Percentiles rank a stretch among this genome's conserved stretches.
Conservation (phyloP, 345 rosid genomes). For the Carallia pectinifolia region DNA sequence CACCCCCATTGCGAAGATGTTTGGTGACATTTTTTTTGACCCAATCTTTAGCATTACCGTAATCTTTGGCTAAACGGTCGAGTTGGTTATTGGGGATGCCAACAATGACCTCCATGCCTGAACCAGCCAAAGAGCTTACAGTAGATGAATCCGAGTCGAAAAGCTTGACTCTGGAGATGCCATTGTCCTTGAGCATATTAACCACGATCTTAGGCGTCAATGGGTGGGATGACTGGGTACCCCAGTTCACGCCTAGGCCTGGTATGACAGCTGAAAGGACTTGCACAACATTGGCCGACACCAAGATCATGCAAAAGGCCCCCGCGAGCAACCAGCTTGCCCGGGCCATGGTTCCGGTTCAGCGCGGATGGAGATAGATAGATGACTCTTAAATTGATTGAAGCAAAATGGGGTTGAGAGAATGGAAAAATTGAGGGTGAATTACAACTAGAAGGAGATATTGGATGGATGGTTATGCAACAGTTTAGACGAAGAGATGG, state of each 20-base stretch:
- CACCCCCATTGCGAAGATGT: conserved; percentile 45
- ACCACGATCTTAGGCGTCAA: conserved; percentile 55
- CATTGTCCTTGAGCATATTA: conserved; percentile 68
- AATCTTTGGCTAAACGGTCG: conserved; percentile 25
- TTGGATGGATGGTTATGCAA: too few species aligned
- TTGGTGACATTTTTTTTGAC: conserved; percentile 62
- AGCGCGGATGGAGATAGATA: conserved; percentile 1
- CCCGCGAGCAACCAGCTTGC: conserved; percentile 5
- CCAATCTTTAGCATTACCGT: conserved; percentile 59
- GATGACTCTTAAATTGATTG: too few species aligned
- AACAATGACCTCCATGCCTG: conserved; percentile 70
- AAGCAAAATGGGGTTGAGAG: too few species aligned
- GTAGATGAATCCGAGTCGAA: conserved; percentile 69
- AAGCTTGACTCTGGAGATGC: conserved; percentile 62
- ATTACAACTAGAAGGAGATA: too few species aligned
- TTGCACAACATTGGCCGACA: conserved; percentile 21
- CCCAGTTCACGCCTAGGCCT: conserved; percentile 83
- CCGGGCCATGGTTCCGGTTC: conserved; percentile 14
- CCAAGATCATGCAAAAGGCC: conserved; percentile 19
- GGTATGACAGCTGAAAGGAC: conserved; percentile 11
- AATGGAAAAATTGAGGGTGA: too few species aligned
- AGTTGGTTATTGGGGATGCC: conserved; percentile 78
- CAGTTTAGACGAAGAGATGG: too few species aligned
- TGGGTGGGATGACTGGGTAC: conserved; percentile 60
- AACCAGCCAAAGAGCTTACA: conserved; percentile 46